Conservation (phyloP, 2,329 filamentous ascomycete genomes). For the Rhexocercosporidium sp. region DNA sequence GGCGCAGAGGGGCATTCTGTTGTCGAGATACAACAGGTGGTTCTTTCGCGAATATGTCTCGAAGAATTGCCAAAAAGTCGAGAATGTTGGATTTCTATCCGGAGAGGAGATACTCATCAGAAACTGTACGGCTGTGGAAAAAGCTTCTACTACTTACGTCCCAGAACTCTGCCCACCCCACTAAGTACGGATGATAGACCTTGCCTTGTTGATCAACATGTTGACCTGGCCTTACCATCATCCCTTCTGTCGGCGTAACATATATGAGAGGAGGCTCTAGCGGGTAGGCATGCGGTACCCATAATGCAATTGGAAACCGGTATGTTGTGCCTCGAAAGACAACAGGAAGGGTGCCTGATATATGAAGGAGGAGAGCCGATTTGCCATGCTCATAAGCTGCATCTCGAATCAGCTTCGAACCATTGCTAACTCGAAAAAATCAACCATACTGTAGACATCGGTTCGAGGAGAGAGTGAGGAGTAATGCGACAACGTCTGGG, state of each 20-base stretch:
- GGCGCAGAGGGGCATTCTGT: slow-evolving; percentile 48
- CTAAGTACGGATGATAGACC: slow-evolving; percentile 94
- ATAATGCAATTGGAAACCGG: slow-evolving; percentile 88
- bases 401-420: slow-evolving; percentile 37
- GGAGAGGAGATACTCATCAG: slow-evolving; percentile 6
- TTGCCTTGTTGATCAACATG: slow-evolving; percentile 93
- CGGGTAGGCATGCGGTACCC: slow-evolving; percentile 92
- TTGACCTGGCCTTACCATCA: slow-evolving; percentile 90
- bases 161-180: slow-evolving; percentile 87
- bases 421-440: background rate
- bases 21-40: slow-evolving; percentile 84
- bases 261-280: slow-evolving; percentile 85
- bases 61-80: slow-evolving; percentile 81
- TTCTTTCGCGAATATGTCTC: slow-evolving; percentile 91
- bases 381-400: slow-evolving; percentile 86
- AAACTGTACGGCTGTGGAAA: background rate
- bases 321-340: slow-evolving; percentile 88
- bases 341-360: slow-evolving; percentile 90
- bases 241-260: slow-evolving; percentile 84
- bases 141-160: slow-evolving; percentile 66
- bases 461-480: slow-evolving; percentile 83
- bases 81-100: slow-evolving; percentile 78
- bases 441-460: slow-evolving; percentile 84
- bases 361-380: slow-evolving; percentile 83
- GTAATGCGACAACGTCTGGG: slow-evolving; percentile 78